Percentiles rank a stretch among this genome's conserved stretches.
phyloP scores from a whole-genome alignment of 2,329 filamentous ascomycete species.

The Metarhizium humberi region DNA sequence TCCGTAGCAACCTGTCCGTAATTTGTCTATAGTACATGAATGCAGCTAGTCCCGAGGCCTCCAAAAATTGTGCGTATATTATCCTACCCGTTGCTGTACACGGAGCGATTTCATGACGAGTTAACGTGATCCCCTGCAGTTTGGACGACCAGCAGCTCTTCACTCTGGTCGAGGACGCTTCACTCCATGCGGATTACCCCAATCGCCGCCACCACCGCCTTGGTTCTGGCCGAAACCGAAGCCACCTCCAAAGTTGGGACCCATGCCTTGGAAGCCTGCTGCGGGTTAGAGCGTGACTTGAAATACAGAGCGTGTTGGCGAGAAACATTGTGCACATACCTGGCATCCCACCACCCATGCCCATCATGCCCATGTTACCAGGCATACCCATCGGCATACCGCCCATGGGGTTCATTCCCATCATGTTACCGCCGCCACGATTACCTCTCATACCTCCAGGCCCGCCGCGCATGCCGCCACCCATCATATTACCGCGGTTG shows the following conservation, averaged over 20 bases:
- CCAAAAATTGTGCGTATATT: neutral
- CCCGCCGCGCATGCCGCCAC: slow-evolving; percentile 37
- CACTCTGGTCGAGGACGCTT: slow-evolving; percentile 70
- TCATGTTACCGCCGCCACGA: slow-evolving; percentile 43
- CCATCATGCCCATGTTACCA: slow-evolving; percentile 48
- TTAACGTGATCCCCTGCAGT: neutral
- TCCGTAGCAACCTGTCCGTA: neutral
- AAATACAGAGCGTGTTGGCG: neutral
- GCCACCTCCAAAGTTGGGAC: slow-evolving; percentile 61
- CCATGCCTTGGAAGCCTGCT: slow-evolving; percentile 57
- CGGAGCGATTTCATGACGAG: neutral
- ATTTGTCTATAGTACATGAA: slow-evolving; percentile 8
- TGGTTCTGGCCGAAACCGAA: slow-evolving; percentile 54
- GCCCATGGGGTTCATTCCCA: slow-evolving; percentile 37
- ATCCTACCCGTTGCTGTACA: neutral
- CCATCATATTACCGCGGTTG: slow-evolving; percentile 24
- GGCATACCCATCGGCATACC: slow-evolving; percentile 48
- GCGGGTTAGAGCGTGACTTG: slow-evolving; percentile 11
- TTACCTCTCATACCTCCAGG: slow-evolving; percentile 40
- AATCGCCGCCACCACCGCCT: slow-evolving; percentile 39
- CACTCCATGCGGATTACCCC: slow-evolving; percentile 73
- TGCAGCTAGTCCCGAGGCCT: neutral
- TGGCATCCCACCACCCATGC: slow-evolving; percentile 30
- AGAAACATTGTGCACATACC: slow-evolving; percentile 16
- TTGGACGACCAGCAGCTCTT: slow-evolving; percentile 6